These are phyloP conservation scores for Hibiscus mutabilis DNA, from an alignment of 345 rosid species.

Conservation along the genomic window DNA sequence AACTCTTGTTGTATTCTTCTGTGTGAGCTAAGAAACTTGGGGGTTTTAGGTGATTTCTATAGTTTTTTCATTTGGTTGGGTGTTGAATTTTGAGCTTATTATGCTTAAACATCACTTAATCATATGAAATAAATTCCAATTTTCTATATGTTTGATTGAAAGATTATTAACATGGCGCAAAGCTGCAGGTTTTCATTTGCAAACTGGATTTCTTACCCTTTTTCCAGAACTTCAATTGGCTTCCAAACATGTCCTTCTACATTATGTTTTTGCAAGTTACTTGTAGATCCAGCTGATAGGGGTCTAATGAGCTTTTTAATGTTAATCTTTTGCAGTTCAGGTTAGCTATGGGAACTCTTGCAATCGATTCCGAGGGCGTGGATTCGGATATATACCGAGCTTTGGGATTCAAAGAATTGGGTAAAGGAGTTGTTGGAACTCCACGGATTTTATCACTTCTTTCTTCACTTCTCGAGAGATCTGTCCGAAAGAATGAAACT, in stretches of 20 bases:
- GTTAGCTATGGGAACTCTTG: constrained; percentile 44
- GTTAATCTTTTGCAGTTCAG: constrained; percentile 16
- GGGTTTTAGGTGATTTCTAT: not conserved
- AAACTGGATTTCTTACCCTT: not conserved
- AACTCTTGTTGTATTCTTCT: not conserved
- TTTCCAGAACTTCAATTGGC: not conserved
- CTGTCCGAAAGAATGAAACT: constrained; percentile 41
- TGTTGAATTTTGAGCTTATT: not conserved
- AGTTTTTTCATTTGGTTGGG: not conserved
- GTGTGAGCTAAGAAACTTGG: not conserved
- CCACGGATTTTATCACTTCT: constrained; percentile 52
- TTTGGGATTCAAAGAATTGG: constrained; percentile 50
- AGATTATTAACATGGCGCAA: not conserved
- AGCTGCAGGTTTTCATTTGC: not conserved
- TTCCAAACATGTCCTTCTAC: not conserved
- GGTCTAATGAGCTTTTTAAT: constrained; percentile 10
- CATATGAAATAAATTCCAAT: not conserved
- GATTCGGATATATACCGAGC: constrained; percentile 40
- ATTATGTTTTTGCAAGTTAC: not conserved
- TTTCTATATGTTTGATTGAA: not conserved
- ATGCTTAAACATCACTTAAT: not conserved
- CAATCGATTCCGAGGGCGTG: constrained; percentile 25
- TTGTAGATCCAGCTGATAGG: not conserved
- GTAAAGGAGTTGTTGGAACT: constrained; percentile 36
- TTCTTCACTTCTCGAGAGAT: constrained; percentile 57